Evolutionary conservation across 2,329 filamentous ascomycete genomes (phyloP).

Genomic region (Pseudocercospora fuligena): DNA sequence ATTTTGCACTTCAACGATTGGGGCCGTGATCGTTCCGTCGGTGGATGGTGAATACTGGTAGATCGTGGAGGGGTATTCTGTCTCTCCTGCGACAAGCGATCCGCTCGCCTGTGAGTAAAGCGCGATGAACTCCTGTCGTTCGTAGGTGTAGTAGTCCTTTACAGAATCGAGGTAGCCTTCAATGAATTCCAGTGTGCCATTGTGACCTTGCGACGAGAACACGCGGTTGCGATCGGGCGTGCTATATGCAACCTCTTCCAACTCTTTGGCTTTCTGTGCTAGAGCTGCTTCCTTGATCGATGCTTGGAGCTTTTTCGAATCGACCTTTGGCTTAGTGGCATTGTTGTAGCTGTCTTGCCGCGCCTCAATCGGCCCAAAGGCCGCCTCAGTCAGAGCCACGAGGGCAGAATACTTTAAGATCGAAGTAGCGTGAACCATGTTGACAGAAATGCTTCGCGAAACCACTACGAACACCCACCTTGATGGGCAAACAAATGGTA

Average conservation of each 20-base stretch:
- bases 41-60: constrained; percentile 63
- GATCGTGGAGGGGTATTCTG: constrained; percentile 62
- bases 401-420: constrained; percentile 15
- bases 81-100: constrained; percentile 58
- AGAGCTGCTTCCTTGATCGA: constrained; percentile 28
- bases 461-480: constrained; percentile 9
- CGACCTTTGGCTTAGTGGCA: constrained; percentile 19
- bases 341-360: constrained; percentile 13
- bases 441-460: constrained; percentile 6
- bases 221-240: constrained; percentile 45
- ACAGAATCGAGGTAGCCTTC: constrained; percentile 48
- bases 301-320: constrained; percentile 27
- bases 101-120: constrained; percentile 42
- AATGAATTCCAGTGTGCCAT: constrained; percentile 47
- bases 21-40: constrained; percentile 62
- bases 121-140: constrained; percentile 51
- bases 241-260: constrained; percentile 47
- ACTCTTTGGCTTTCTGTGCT: constrained; percentile 33
- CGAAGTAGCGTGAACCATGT: constrained; percentile 18
- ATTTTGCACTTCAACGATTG: constrained; percentile 63
- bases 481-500: constrained; percentile 16
- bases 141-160: constrained; percentile 64
- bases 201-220: constrained; percentile 45
- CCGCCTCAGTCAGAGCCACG: constrained; percentile 12
- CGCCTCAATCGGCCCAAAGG: constrained; percentile 14